Evolutionary conservation across 768 basidiomycete species (phyloP), one percentile per base, ranked within the genome.

Genomic region (Rhodotorula graminis): DNA sequence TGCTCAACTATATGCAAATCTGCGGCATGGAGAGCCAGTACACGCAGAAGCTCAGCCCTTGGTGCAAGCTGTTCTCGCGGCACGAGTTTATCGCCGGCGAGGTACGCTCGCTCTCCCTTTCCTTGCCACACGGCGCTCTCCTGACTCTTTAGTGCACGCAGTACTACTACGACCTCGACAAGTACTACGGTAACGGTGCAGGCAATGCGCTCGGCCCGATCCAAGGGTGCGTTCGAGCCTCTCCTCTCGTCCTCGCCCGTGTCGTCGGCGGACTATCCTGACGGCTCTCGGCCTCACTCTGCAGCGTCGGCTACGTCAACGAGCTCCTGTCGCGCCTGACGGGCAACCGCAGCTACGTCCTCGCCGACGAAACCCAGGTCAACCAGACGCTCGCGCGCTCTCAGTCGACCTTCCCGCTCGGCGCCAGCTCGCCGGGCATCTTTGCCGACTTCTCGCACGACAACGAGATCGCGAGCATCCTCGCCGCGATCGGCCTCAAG

Each of bases 391-490:
- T 93, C 42, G 87, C 89, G 78, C 77, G 82, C 0, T 84, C 85
- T 9, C 86, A 87, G 0, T 76, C 76, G 21, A 91, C 89, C 0
- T 93, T 93, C 82, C 91, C 91, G 0, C 84, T 90, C 21, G 66
- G 29, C 57, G 3, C 44, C 14, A 12, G 11, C 44, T 12, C 44
- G 14, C 44, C 44, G 18, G 27, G 21, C 11, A 77, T 91, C 58
- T 91, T 90, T 77, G 87, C 85, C 31, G 91, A 93, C 81, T 92
- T 93, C 80, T 87, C 89, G 15, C 91, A 93, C 79, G 91, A 93
- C 79, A 91, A 92, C 79, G 84, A 89, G 58, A 90, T 94, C 86
- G 83, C 90, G 53, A 88, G 90, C 49, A 88, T 93, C 61, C 89
- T 88, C 74, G 78, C 84, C 80, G 82, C 90, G 78, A 68, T 86